Base-by-base conservation (phyloP, 1,284 basidiomycete species). In the Moesziomyces aphidis region DNA sequence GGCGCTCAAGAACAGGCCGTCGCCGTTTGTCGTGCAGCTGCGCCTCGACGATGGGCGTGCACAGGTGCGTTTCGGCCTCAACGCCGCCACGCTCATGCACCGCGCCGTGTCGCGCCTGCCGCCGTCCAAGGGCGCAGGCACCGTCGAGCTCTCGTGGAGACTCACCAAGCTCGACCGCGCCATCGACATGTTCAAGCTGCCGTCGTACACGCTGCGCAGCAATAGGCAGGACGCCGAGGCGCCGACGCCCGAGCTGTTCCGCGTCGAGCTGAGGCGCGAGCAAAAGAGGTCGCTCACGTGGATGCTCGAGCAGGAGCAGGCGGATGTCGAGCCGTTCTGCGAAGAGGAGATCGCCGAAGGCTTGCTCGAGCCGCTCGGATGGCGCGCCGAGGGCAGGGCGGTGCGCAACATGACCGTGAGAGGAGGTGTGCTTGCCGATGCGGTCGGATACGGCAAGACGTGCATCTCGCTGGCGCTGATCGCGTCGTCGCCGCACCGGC, bases 381-480 rank as follows among this genome's bases (percentile, higher is more conserved):
- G 95, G 95, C 89, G 94, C 76, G 94, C 93, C 5, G 94, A 97
- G 85, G 95, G 93, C 51, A 91, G 93, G 52, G 94, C 93, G 2
- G 90, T 92, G 76, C 87, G 94, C 23, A 89, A 90, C 0, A 89
- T 93, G 55, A 88, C 87, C 67, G 86, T 97, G 24, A 89, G 92
- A 51, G 95, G 95, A 17, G 95, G 95, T 28, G 95, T 97, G 55
- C 89, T 97, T 50, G 95, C 95, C 9, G 95, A 97, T 80, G 92
- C 96, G 84, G 95, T 97, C 73, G 95, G 95, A 53, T 97, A 97
- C 82, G 95, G 95, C 36, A 97, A 97, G 86, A 97, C 95, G 0
- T 94, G 94, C 26, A 97, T 97, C 76, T 94, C 94, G 0, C 88
- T 97, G 22, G 95, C 92, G 11, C 88, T 97, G 58, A 76, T 79